Evolutionary conservation across 352 stramenopile genomes (phyloP).

Genomic region (Phytophthora podocarpi): DNA sequence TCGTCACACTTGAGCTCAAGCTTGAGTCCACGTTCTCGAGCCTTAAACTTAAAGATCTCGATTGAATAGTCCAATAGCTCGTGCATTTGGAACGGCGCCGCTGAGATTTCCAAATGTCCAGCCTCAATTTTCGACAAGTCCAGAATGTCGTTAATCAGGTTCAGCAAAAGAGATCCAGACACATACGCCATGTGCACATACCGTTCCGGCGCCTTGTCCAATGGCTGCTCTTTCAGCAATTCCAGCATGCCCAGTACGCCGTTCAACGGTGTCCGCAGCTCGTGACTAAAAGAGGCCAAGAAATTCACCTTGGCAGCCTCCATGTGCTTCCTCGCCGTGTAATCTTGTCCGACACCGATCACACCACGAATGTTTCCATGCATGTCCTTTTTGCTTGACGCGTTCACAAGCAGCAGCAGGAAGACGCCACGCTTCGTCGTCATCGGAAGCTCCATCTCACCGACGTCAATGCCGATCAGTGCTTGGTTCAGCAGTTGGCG

Average conservation of each 20-base stretch:
- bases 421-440: constrained; percentile 65
- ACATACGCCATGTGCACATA: constrained; percentile 79
- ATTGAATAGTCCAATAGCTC: constrained; percentile 84
- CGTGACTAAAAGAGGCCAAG: constrained; percentile 82
- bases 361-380: constrained; percentile 43
- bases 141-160: constrained; percentile 34
- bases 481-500: constrained; percentile 73
- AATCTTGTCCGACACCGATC: constrained; percentile 91
- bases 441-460: constrained; percentile 85
- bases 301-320: constrained; percentile 84
- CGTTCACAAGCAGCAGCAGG: constrained; percentile 74
- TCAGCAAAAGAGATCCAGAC: constrained; percentile 29
- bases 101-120: constrained; percentile 87
- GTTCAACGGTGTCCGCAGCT: constrained; percentile 78
- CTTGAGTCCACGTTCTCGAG: constrained; percentile 80
- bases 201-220: constrained; percentile 62
- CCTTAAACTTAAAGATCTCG: constrained; percentile 90
- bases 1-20: constrained; percentile 70
- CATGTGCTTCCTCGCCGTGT: constrained; percentile 89
- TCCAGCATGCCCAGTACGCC: constrained; percentile 84
- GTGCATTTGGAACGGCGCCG: constrained; percentile 77
- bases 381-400: constrained; percentile 53
- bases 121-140: constrained; percentile 91
- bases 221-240: constrained; percentile 73
- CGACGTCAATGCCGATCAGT: constrained; percentile 78